Percentiles rank a stretch among this genome's conserved stretches.
Evolutionary conservation across 345 rosid genomes (phyloP).

Genomic region (Hibiscus trionum): DNA sequence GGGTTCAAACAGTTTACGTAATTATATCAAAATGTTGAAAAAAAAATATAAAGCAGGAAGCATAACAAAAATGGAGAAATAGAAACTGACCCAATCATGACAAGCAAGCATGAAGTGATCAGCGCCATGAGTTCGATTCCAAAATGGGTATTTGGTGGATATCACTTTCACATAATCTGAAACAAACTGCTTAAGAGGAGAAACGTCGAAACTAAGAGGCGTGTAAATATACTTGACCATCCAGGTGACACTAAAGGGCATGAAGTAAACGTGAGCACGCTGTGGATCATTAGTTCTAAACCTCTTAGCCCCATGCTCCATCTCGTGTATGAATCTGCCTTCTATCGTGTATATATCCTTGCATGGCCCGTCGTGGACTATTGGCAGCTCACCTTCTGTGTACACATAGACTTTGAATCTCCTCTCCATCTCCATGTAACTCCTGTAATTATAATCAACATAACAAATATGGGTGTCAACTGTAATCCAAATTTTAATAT

Average conservation of each 20-base stretch:
- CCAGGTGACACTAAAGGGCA: conserved; percentile 81
- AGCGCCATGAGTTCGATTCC: conserved; percentile 73
- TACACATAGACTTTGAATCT: conserved; percentile 83
- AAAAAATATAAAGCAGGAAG: too few species aligned
- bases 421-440: conserved; percentile 80
- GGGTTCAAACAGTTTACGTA: too few species aligned
- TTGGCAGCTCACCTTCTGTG: conserved; percentile 68
- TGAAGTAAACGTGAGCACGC: conserved; percentile 64
- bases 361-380: conserved; percentile 81
- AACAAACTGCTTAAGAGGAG: conserved; percentile 48
- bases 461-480: not conserved
- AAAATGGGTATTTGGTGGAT: conserved; percentile 60
- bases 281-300: conserved; percentile 49
- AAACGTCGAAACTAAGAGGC: conserved; percentile 26
- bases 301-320: conserved; percentile 43
- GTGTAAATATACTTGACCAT: conserved; percentile 61
- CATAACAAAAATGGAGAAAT: not conserved
- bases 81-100: conserved; percentile 68
- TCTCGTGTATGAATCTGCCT: conserved; percentile 80
- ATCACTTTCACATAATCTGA: conserved; percentile 57
- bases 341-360: conserved; percentile 69
- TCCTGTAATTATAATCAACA: conserved; percentile 29
- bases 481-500: not conserved
- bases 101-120: conserved; percentile 91
- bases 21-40: too few species aligned